Base-by-base conservation (phyloP, 768 basidiomycete species). In the Podaxis mareebaensis region DNA sequence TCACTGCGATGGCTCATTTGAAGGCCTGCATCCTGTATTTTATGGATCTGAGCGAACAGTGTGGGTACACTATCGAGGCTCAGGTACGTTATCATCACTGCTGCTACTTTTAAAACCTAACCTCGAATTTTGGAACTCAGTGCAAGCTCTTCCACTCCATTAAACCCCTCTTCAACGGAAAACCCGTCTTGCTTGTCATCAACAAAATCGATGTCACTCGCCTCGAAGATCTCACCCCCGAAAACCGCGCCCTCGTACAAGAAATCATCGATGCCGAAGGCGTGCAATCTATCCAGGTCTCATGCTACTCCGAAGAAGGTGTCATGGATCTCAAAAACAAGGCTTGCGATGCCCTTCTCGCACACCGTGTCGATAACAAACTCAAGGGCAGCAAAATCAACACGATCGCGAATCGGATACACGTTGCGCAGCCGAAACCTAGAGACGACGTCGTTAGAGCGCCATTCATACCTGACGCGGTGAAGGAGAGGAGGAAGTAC, bases 121-220 rank as follows among this genome's bases (percentile, higher is more conserved):
- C 12, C 17, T 36, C 40, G 8, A 33, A 49, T 54, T 13, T 30
- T 30, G 17, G 15, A 8, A 8, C 52, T 8, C 70, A 99, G 92
- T 97, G 95, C 83, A 92, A 97, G 82, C 88, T 99, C 67, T 99
- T 96, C 87, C 93, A 98, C 75, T 99, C 97, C 55, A 98, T 99
- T 80, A 98, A 98, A 77, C 97, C 97, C 42, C 86, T 99, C 53
- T 99, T 99, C 77, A 81, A 83, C 58, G 91, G 90, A 74, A 99
- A 99, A 77, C 96, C 96, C 46, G 92, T 90, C 52, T 70, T 99
- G 63, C 88, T 99, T 39, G 96, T 98, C 69, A 89, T 98, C 76
- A 99, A 99, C 86, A 99, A 99, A 84, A 89, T 95, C 69, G 97
- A 99, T 72, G 89, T 99, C 63, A 91, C 81, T 69, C 89, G 95